Evolutionary conservation across 1,139 yeast genomes (phyloP).

Genomic region (Taphrina communis): DNA sequence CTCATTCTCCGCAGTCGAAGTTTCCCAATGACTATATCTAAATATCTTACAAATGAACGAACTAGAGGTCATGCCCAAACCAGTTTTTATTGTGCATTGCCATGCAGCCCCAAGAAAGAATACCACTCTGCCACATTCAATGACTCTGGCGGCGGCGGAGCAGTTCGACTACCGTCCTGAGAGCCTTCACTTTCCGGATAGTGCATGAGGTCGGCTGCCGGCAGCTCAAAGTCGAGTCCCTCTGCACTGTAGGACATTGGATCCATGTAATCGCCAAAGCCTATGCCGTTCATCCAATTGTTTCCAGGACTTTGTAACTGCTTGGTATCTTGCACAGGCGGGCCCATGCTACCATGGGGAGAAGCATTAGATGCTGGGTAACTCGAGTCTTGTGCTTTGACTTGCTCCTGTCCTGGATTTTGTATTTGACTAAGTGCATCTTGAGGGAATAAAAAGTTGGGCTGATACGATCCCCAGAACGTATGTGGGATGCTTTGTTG

Average conservation of each 20-base stretch:
- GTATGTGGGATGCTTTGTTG: slow-evolving; percentile 50
- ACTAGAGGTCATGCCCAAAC: neutral
- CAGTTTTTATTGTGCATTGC: slow-evolving; percentile 6
- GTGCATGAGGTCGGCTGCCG: slow-evolving; percentile 27
- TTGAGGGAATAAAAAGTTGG: slow-evolving; percentile 54
- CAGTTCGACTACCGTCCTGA: slow-evolving; percentile 24
- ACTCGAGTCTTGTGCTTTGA: neutral
- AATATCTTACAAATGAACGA: neutral
- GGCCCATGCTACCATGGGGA: slow-evolving; percentile 21
- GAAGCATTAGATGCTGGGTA: slow-evolving; percentile 1
- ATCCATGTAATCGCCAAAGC: slow-evolving; percentile 34
- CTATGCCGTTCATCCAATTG: slow-evolving; percentile 3
- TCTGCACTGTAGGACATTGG: slow-evolving; percentile 23
- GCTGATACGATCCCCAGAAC: slow-evolving; percentile 52
- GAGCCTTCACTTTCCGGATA: slow-evolving; percentile 28
- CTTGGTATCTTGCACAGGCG: slow-evolving; percentile 16
- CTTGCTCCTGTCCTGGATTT: slow-evolving; percentile 13
- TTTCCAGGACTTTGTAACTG: slow-evolving; percentile 9
- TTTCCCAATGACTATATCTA: too few species aligned
- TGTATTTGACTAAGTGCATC: slow-evolving; percentile 20
- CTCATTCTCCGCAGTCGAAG: neutral
- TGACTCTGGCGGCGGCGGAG: slow-evolving; percentile 31
- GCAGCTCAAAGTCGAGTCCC: slow-evolving; percentile 33
- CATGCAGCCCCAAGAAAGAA: slow-evolving; percentile 34
- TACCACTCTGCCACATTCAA: slow-evolving; percentile 38